Evolutionary conservation across 768 basidiomycete genomes (phyloP), one percentile per base, ranked within the genome.

Genomic region (Pisolithus microcarpus): DNA sequence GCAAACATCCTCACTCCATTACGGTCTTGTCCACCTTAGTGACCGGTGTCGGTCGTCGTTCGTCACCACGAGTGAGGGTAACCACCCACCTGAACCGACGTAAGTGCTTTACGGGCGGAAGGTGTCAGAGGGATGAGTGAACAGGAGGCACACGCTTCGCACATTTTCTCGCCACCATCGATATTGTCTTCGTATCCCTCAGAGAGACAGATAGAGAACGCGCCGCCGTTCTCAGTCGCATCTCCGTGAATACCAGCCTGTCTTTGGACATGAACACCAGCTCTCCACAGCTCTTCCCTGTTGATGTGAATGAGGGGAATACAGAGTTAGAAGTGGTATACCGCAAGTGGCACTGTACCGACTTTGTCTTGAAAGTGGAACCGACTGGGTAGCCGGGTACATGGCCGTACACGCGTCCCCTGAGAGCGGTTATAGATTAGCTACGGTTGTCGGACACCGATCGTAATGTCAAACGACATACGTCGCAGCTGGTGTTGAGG

Each of bases 141-240:
- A 15, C 15, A 37, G 21, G 10, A 36, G 51, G 7, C 10, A 38
- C 28, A 16, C n/a, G 2, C 23, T 39, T 23, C 70, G 4, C 53
- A 74, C 73, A 75, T 70, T 7, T 4, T 64, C 0, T 72, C 64
- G 28, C 74, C 74, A 0, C 39, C 1, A 30, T 75, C 74, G 1
- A 44, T n/a, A 51, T 75, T 68, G 55, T 75, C 74, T 42, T 71
- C 68, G 38, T 75, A 75, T 7, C 72, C 71, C 13, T 57, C 65
- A 36, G 74, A 71, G 16, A 75, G 40, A 16, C 74, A 73, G 19
- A 75, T 65, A 13, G 74, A 75, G 48, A 60, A 74, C 7, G 73
- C 71, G 2, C 68, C 67, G 7, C 64, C 60, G 2, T 51, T 46
- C 16, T 38, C 56, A 9, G 1, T 24, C 3, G 61, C 9, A 24